Conservation (phyloP, 768 basidiomycete genomes). For the Hericium alpestre region DNA sequence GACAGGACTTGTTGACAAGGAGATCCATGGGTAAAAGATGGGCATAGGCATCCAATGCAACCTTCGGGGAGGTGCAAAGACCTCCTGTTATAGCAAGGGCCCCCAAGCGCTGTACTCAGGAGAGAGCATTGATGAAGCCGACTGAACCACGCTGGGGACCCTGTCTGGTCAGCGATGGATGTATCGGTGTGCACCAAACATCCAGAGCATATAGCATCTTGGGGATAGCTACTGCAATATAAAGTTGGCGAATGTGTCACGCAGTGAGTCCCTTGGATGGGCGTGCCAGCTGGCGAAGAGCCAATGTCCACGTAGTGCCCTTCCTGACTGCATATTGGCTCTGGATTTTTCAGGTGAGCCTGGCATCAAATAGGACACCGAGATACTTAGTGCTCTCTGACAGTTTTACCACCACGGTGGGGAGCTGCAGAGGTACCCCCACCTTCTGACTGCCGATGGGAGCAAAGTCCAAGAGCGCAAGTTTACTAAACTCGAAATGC, state of each 20-base stretch:
- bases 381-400: not conserved
- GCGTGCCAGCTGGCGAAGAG: not conserved
- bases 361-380: not conserved
- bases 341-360: slow-evolving; percentile 1
- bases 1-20: not conserved
- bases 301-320: not conserved
- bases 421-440: not conserved
- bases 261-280: slow-evolving; percentile 2
- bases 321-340: not conserved
- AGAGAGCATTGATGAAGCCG: not conserved
- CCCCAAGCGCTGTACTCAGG: slow-evolving; percentile 12
- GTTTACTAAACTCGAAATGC: not conserved
- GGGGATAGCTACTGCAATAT: slow-evolving; percentile 12
- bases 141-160: not conserved
- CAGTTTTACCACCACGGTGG: accelerated
- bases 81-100: slow-evolving; percentile 13
- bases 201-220: slow-evolving; percentile 17
- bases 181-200: slow-evolving; percentile 8
- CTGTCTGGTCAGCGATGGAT: accelerated
- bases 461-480: not conserved
- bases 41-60: slow-evolving; percentile 6
- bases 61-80: slow-evolving; percentile 4
- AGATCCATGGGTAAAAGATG: slow-evolving; percentile 7
- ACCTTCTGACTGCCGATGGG: not conserved
- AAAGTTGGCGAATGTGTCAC: slow-evolving; percentile 4